These are phyloP conservation scores for Wakefieldia striispora DNA, from an alignment of 768 basidiomycete genomes.

Conservation along the genomic window DNA sequence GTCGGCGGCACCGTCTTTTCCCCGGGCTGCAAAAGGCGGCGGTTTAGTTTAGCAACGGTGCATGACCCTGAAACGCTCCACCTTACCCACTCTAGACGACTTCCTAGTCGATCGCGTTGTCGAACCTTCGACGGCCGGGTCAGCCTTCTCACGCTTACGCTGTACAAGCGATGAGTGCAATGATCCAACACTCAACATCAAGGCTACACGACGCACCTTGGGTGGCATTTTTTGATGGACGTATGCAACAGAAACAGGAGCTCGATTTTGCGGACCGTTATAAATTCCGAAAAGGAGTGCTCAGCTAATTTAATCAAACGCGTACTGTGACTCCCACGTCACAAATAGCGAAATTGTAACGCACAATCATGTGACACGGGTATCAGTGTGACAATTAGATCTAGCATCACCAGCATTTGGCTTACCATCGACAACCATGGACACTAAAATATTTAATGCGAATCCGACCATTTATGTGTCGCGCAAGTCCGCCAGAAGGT, in stretches of 20 bases:
- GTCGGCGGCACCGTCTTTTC: constrained; percentile 9
- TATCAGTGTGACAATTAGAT: constrained; percentile 19
- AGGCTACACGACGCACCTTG: constrained; percentile 28
- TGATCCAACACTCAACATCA: constrained; percentile 1
- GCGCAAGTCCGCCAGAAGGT: constrained; percentile 44
- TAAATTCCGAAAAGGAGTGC: constrained; percentile 10
- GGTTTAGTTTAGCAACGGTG: not conserved
- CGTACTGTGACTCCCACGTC: constrained; percentile 7
- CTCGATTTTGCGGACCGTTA: not conserved
- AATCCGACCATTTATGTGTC: constrained; percentile 80
- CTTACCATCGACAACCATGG: constrained; percentile 36
- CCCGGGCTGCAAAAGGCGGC: constrained; percentile 13
- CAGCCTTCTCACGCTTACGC: constrained; percentile 58
- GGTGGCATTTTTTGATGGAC: constrained; percentile 32
- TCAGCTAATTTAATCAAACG: constrained; percentile 17
- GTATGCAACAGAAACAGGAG: not conserved
- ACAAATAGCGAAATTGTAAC: constrained; percentile 7
- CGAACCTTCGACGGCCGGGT: constrained; percentile 25
- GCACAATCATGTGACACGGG: constrained; percentile 23
- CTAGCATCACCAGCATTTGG: no score
- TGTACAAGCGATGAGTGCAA: constrained; percentile 28
- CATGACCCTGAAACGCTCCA: constrained; percentile 16
- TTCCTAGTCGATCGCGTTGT: constrained; percentile 46
- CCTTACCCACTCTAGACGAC: constrained; percentile 38
- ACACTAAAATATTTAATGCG: constrained; percentile 73